A percentile compares a stretch with the other conserved stretches of the same genome.
Evolutionary conservation across 2,329 filamentous ascomycete species (phyloP).

Genomic region (Aaosphaeria pasadenensis): DNA sequence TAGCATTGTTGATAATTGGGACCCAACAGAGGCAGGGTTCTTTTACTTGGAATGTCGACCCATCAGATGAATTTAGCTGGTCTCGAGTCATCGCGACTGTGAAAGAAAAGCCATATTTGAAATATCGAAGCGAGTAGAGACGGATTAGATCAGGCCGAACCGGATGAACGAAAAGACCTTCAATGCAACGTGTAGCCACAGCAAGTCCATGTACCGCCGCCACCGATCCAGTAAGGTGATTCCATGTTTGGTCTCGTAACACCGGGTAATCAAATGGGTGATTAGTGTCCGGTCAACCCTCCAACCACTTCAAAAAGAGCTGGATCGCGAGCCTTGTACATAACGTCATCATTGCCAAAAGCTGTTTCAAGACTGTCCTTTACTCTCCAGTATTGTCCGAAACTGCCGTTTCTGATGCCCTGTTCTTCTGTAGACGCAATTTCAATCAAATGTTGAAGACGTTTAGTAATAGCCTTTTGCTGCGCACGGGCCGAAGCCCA

Average conservation of each 20-base stretch:
- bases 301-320: conserved; percentile 27
- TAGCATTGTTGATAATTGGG: no score
- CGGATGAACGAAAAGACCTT: no score
- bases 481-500: conserved; percentile 60
- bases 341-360: conserved; percentile 42
- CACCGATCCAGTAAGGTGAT: no score
- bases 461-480: conserved; percentile 47
- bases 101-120: no score
- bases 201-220: no score
- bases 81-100: no score
- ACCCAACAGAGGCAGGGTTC: no score
- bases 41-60: no score
- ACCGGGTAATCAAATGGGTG: neutral
- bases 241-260: neutral
- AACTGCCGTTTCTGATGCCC: conserved; percentile 21
- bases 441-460: conserved; percentile 45
- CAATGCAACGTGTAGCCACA: no score
- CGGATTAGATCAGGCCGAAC: no score
- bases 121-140: no score
- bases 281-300: conserved; percentile 13
- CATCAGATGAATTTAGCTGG: no score
- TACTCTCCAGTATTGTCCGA: conserved; percentile 36
- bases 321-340: conserved; percentile 38
- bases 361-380: conserved; percentile 39
- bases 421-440: conserved; percentile 36